Evolutionary conservation across 176 grass and related monocot species (phyloP), one percentile per base, ranked within the genome.

Genomic region (Musa beccarii): DNA sequence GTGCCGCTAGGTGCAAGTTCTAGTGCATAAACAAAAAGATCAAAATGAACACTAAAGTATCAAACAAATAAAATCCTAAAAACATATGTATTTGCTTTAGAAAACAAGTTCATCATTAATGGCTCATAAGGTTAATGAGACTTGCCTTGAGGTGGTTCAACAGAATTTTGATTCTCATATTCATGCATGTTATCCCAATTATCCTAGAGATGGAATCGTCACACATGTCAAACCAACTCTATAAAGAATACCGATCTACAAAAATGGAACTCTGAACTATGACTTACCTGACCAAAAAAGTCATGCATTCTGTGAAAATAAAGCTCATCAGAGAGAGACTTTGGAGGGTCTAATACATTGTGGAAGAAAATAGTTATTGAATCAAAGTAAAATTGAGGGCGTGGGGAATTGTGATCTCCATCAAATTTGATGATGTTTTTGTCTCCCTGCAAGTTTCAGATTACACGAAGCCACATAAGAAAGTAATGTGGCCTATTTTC

Each of bases 381-480:
- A 80, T 99, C 95, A 79, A 94, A 99, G 70, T 99, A 99, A 75
- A 99, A 99, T 51, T 89, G 95, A 55, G 95, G 90, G 26, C 95
- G 95, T 67, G 95, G 95, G 66, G 95, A 99, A 84, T 99, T 94
- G 80, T 99, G 95, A 50, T 99, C 95, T 71, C 95, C 95, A 1
- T 94, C 95, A 73, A 99, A 99, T 89, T 99, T 99, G 79, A 99
- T 99, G 57, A 99, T 99, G 83, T 99, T 99, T 85, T 99, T 99
- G 62, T 99, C 95, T 72, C 95, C 95, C 95, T 99, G 77, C 82
- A 91, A 76, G 43, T 81, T 57, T 23, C 43, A 80, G 68, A 76
- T 81, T 75, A 54, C 25, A 56, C 7, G 28, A 68, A 70, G 19
- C 51, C 16, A n/a, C 34, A 20, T 14, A 43, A 43, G 34, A 43